These are phyloP conservation scores for Rhodotorula sp. DNA, from an alignment of 1,284 basidiomycete genomes.

Conservation along the genomic window DNA sequence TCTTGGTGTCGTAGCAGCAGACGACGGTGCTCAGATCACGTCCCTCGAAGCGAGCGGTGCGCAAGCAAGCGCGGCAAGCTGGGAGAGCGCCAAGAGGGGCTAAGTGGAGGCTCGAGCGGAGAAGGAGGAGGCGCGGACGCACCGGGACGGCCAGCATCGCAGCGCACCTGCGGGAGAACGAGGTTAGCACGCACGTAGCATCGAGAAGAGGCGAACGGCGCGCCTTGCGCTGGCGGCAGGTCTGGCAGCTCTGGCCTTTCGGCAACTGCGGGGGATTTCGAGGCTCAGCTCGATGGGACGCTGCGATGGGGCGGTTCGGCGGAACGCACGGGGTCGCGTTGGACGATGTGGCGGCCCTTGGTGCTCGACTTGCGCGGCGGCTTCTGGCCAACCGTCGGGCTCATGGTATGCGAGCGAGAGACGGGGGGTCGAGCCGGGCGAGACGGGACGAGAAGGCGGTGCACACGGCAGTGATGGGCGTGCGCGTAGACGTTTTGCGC, in stretches of 20 bases:
- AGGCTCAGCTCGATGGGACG: not conserved
- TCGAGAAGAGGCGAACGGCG: not conserved
- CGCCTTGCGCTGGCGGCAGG: conserved; percentile 15
- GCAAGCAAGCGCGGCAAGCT: conserved; percentile 22
- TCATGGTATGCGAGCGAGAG: not conserved
- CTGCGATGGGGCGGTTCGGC: not conserved
- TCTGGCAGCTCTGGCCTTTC: conserved; percentile 17
- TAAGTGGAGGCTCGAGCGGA: not conserved
- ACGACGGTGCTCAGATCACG: not conserved
- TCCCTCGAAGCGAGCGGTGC: conserved; percentile 26
- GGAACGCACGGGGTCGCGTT: conserved; percentile 17
- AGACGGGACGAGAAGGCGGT: not conserved
- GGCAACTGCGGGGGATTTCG: not conserved
- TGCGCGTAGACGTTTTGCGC: too few relatives aligned
- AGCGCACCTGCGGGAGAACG: conserved; percentile 4
- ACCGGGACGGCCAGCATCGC: conserved; percentile 18
- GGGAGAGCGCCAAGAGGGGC: not conserved
- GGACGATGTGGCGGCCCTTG: conserved; percentile 16
- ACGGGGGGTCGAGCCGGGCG: not conserved
- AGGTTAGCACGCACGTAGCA: not conserved
- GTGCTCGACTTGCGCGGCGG: conserved; percentile 8
- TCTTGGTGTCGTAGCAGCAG: conserved; percentile 9
- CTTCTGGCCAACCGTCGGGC: not conserved
- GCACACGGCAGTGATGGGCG: not conserved
- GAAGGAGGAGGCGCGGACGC: not conserved